Evolutionary conservation across 208 protist species (phyloP).

Genomic region (Leishmania guyanensis): DNA sequence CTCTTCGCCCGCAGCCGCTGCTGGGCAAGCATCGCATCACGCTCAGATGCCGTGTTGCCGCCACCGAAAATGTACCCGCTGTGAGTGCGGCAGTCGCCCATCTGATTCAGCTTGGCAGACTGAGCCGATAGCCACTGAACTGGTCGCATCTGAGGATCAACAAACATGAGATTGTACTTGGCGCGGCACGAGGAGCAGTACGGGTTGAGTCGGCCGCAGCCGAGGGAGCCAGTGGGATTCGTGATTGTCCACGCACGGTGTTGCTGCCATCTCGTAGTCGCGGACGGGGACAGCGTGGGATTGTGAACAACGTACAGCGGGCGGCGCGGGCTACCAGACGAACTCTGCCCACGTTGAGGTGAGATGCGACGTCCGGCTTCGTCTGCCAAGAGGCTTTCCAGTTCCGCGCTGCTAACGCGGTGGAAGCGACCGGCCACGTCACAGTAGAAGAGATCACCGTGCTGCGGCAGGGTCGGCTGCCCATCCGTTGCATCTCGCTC

Average conservation of each 20-base stretch:
- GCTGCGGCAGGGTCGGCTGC: constrained; percentile 7
- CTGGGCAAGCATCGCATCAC: constrained; percentile 20
- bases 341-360: not conserved
- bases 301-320: constrained; percentile 32
- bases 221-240: constrained; percentile 44
- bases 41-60: not conserved
- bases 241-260: constrained; percentile 30
- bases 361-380: not conserved
- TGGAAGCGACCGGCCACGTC: constrained; percentile 18
- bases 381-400: constrained; percentile 1
- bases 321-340: not conserved
- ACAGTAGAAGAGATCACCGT: constrained; percentile 29
- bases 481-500: not conserved
- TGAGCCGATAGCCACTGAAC: constrained; percentile 45
- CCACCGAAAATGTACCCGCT: constrained; percentile 45
- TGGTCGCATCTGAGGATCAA: constrained; percentile 65
- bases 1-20: constrained; percentile 21
- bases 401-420: constrained; percentile 17
- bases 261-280: constrained; percentile 3
- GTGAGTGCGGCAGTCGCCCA: constrained; percentile 48
- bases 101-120: constrained; percentile 30
- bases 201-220: constrained; percentile 76
- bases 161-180: constrained; percentile 74
- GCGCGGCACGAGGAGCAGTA: constrained; percentile 80
- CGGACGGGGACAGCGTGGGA: not conserved